These are phyloP conservation scores for Colletotrichum kahawae DNA, from an alignment of 2,329 filamentous ascomycete genomes.

Conservation along the genomic window DNA sequence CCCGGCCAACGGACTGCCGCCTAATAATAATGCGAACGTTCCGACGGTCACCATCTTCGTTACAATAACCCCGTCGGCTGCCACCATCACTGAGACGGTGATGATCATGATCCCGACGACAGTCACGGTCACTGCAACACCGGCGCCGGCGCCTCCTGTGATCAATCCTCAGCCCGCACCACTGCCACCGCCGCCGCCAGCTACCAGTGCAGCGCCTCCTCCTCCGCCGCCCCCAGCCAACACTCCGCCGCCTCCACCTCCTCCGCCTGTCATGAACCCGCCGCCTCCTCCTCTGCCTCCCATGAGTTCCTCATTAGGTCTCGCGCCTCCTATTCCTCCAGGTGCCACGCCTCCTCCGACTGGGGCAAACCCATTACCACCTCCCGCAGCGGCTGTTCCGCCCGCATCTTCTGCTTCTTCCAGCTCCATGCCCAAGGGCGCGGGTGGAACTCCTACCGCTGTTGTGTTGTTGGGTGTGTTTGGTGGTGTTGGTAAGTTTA, in stretches of 20 bases:
- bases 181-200: not conserved
- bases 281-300: not conserved
- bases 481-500: slow-evolving; percentile 12
- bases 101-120: slow-evolving; percentile 13
- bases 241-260: not conserved
- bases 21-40: slow-evolving; percentile 16
- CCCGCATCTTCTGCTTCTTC: slow-evolving; percentile 1
- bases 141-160: not conserved
- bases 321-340: not conserved
- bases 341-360: not conserved
- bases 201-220: not conserved
- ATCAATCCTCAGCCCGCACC: not conserved
- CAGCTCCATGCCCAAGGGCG: not conserved
- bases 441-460: slow-evolving; percentile 8
- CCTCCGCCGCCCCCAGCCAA: not conserved
- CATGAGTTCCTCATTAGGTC: not conserved
- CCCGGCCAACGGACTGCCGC: not conserved
- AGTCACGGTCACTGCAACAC: slow-evolving; percentile 9
- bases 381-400: not conserved
- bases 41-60: slow-evolving; percentile 17
- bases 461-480: slow-evolving; percentile 14
- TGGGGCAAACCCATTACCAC: not conserved
- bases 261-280: not conserved
- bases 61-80: not conserved
- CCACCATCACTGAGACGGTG: not conserved